A percentile compares a stretch with the other conserved stretches of the same genome.
Conservation (phyloP, 2,329 filamentous ascomycete genomes). For the Cordyceps farinosa region DNA sequence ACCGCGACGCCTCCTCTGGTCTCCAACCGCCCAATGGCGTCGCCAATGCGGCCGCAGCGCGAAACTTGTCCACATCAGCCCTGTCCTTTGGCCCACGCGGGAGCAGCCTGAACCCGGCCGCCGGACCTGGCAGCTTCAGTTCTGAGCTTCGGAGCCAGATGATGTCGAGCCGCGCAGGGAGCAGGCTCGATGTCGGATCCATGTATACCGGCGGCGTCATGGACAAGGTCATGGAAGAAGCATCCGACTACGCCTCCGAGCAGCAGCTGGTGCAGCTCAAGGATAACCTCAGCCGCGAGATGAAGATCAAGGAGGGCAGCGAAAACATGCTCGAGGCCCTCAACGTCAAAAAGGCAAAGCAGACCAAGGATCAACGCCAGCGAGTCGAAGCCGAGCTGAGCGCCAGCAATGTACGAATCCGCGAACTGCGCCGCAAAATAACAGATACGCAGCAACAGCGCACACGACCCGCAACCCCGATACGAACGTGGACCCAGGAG, state of each 20-base stretch:
- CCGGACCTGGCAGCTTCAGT: constrained; percentile 81
- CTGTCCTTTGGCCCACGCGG: constrained; percentile 64
- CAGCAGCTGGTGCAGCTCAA: constrained; percentile 71
- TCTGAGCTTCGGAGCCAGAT: constrained; percentile 76
- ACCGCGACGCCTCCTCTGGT: constrained; percentile 47
- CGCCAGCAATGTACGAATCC: constrained; percentile 74
- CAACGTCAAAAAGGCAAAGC: constrained; percentile 91
- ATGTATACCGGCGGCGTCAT: constrained; percentile 39
- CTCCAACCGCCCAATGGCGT: constrained; percentile 50
- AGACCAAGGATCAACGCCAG: constrained; percentile 79
- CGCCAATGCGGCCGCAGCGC: constrained; percentile 25
- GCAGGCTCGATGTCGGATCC: constrained; percentile 35
- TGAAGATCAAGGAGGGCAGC: constrained; percentile 96
- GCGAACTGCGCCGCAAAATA: constrained; percentile 58
- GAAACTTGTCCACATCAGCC: constrained; percentile 50
- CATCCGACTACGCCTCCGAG: constrained; percentile 54
- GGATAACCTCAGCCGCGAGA: constrained; percentile 87
- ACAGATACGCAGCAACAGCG: constrained; percentile 55
- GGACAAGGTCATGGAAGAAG: constrained; percentile 61
- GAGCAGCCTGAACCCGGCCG: constrained; percentile 66
- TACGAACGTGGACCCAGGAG: constrained; percentile 48
- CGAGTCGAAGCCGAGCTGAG: constrained; percentile 85
- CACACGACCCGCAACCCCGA: constrained; percentile 47
- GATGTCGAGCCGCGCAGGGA: constrained; percentile 43
- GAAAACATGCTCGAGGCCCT: constrained; percentile 97